phyloP scores from a whole-genome alignment of 192 early-diverging fungal species.

The Physocladia obscura region DNA sequence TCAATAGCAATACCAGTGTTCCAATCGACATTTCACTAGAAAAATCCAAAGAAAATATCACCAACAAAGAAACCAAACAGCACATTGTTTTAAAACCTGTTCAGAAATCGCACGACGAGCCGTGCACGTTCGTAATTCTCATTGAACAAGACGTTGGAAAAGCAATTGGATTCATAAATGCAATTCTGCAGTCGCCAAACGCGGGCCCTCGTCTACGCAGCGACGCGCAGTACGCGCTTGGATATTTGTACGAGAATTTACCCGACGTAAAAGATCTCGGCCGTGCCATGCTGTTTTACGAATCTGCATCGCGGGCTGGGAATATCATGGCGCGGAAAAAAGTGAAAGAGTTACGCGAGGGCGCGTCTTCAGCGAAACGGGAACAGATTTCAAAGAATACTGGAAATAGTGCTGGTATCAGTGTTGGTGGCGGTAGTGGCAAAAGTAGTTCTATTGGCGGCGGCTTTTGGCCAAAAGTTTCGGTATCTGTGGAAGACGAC shows the following conservation, averaged over 20 bases:
- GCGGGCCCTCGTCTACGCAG: neutral
- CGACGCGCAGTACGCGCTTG: neutral
- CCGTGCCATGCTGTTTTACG: neutral
- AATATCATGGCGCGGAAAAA: neutral
- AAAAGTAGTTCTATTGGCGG: too few relatives aligned
- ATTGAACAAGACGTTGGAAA: neutral
- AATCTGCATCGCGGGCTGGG: neutral
- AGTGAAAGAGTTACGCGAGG: neutral
- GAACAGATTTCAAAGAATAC: too few relatives aligned
- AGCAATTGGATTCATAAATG: neutral
- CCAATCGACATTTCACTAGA: neutral
- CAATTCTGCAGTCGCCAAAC: neutral
- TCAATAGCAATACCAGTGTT: neutral
- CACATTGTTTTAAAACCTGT: neutral
- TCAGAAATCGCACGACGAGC: neutral
- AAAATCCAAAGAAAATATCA: neutral
- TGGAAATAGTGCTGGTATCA: too few relatives aligned
- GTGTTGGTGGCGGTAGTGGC: too few relatives aligned
- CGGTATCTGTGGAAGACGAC: too few relatives aligned
- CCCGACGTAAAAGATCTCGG: neutral
- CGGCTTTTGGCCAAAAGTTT: too few relatives aligned
- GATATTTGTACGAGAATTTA: neutral
- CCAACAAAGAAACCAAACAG: neutral
- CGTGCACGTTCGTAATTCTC: neutral
- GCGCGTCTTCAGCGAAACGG: too few relatives aligned